These are phyloP conservation scores for Curvularia eragrostidis DNA, from an alignment of 2,329 filamentous ascomycete genomes.

Conservation along the genomic window DNA sequence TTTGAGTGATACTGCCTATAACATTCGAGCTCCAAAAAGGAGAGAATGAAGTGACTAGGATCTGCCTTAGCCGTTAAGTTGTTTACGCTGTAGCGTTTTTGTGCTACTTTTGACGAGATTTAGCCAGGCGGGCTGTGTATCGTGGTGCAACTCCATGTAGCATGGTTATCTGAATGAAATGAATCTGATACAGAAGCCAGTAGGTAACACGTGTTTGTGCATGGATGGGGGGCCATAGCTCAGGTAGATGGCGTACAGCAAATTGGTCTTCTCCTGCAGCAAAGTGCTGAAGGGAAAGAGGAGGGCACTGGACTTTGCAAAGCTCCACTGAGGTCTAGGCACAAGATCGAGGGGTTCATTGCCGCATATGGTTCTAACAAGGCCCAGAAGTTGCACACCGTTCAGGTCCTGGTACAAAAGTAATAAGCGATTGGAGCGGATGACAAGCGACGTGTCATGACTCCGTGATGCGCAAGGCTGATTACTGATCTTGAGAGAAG, in stretches of 20 bases:
- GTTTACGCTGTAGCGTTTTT: not conserved
- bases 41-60: not conserved
- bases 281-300: not conserved
- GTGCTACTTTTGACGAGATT: not conserved
- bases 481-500: not conserved
- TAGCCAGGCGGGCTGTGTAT: not conserved
- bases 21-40: not conserved
- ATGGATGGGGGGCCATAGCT: not conserved
- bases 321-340: not conserved
- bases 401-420: conserved; percentile 1
- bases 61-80: not conserved
- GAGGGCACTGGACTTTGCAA: not conserved
- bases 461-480: not conserved
- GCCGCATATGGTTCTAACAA: not conserved
- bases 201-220: not conserved
- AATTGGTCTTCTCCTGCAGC: not conserved
- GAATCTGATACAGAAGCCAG: not conserved
- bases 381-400: conserved; percentile 1
- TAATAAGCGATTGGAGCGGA: not conserved
- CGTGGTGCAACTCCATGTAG: not conserved
- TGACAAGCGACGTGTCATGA: not conserved
- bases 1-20: not conserved
- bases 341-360: not conserved
- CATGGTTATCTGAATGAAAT: not conserved
- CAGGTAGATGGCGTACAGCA: not conserved